Percentiles rank a stretch among this genome's conserved stretches.
phyloP scores from a whole-genome alignment of 306 rosid genomes.

The Phaseolus lunatus region DNA sequence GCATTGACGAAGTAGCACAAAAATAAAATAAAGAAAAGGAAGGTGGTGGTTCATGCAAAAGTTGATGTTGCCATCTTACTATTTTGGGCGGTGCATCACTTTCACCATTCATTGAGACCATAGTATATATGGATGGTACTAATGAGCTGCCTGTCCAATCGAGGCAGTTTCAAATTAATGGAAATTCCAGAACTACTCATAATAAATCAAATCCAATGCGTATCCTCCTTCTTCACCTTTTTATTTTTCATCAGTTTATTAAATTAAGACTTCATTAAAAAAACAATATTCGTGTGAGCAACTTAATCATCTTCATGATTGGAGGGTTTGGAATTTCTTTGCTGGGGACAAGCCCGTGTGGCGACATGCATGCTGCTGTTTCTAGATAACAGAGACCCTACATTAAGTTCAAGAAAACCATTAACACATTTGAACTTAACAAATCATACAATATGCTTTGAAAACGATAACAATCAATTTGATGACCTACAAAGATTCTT shows the following conservation, averaged over 20 bases:
- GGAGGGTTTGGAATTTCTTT: slow-evolving; percentile 23
- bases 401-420: slow-evolving; percentile 43
- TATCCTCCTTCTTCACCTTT: slow-evolving; percentile 33
- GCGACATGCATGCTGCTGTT: slow-evolving; percentile 33
- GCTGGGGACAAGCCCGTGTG: slow-evolving; percentile 43
- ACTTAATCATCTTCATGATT: slow-evolving; percentile 20
- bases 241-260: background rate
- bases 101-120: slow-evolving; percentile 51
- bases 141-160: slow-evolving; percentile 69
- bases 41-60: slow-evolving; percentile 42
- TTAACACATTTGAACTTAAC: slow-evolving; percentile 23
- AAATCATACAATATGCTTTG: slow-evolving; percentile 10
- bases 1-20: slow-evolving; percentile 46
- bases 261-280: background rate
- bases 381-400: slow-evolving; percentile 46
- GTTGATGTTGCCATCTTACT: slow-evolving; percentile 72
- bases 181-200: slow-evolving; percentile 44
- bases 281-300: background rate
- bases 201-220: background rate
- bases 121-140: slow-evolving; percentile 59
- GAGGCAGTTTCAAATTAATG: slow-evolving; percentile 60
- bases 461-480: slow-evolving; percentile 42
- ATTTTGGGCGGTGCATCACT: slow-evolving; percentile 73
- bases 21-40: slow-evolving; percentile 39
- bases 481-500: slow-evolving; percentile 37